Base-by-base conservation (phyloP, 345 rosid genomes). In the Balakata baccata region DNA sequence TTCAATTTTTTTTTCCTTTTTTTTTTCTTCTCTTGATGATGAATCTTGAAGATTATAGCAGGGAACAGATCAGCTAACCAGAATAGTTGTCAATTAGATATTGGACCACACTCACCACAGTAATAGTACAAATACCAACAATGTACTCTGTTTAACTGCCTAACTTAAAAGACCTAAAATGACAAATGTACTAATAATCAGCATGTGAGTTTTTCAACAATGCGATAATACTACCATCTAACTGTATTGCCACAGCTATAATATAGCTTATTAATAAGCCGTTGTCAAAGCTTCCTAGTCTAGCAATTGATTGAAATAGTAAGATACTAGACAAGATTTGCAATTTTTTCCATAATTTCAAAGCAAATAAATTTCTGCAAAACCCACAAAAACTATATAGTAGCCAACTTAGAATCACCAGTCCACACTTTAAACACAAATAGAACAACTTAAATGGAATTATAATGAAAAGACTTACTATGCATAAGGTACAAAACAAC, bases 271-370 rank as follows among this genome's bases (percentile, higher is more conserved):
- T 11, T 12, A 5, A 66, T 46, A 46, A 49, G 52, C 54, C 51
- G 6, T n/a, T 14, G n/a, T 20, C n/a, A 10, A 12, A 43, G n/a
- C 68, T 64, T 41, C 37, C 52, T 64, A 43, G 43, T 45, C 23
- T 37, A 64, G 43, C 52, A 64, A 20, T 64, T 64, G 11, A 51
- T 51, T 41, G 49, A 64, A 34, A 41, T 41, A 5, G 8, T n/a
- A 45, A 34, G 7, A 7, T 3, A 60, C 8, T 34, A 11, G 7
- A 52, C 16, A 38, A 9, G 37, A 65, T 65, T 65, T 46, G 37
- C 38, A 65, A 65, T n/a, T 45, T 22, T 59, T 59, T 59, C 57
- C 57, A 53, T 53, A 53, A 39, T 38, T 63, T 20, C 69, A 45
- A 22, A 45, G 29, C 13, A 65, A 45, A 45, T 20, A 20, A 17